Percentiles rank a stretch among this genome's conserved stretches.
Evolutionary conservation across 352 stramenopile species (phyloP).

Genomic region (Blastocystis sp.): DNA sequence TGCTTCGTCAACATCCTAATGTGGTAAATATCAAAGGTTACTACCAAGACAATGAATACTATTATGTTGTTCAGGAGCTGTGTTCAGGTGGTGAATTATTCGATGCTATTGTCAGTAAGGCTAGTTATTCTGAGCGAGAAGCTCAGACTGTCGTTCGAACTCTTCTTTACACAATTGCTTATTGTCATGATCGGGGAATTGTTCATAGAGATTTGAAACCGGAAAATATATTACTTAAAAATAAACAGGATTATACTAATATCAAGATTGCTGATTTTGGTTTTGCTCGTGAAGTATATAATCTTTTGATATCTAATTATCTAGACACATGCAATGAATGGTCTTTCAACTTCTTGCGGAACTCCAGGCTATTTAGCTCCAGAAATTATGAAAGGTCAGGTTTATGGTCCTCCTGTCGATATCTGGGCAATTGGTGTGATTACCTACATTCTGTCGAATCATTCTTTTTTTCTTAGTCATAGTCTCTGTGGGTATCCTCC

Average conservation of each 20-base stretch:
- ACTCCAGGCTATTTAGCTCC: conserved; percentile 77
- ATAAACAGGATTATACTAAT: conserved; percentile 77
- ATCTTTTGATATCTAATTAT: conserved; percentile 16
- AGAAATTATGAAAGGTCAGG: conserved; percentile 79
- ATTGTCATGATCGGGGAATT: conserved; percentile 82
- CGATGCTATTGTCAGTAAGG: conserved; percentile 66
- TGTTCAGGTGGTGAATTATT: conserved; percentile 63
- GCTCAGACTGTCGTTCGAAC: conserved; percentile 80
- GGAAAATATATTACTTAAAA: conserved; percentile 81
- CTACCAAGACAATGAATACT: conserved; percentile 67
- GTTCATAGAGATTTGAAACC: conserved; percentile 77
- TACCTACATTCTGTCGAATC: conserved; percentile 82
- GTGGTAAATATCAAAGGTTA: conserved; percentile 64
- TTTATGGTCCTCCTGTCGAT: conserved; percentile 78
- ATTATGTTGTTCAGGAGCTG: conserved; percentile 63
- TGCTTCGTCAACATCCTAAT: conserved; percentile 63
- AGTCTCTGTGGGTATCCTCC: conserved; percentile 76
- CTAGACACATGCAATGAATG: conserved; percentile 65
- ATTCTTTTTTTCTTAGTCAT: background rate
- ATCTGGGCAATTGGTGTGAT: conserved; percentile 83
- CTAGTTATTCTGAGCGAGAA: conserved; percentile 79
- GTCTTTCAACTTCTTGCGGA: conserved; percentile 82
- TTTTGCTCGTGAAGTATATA: conserved; percentile 78
- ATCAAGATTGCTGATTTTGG: conserved; percentile 86
- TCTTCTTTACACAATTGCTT: conserved; percentile 78